Conservation (phyloP, 1,284 basidiomycete genomes). For the Puccinia sorghi region DNA sequence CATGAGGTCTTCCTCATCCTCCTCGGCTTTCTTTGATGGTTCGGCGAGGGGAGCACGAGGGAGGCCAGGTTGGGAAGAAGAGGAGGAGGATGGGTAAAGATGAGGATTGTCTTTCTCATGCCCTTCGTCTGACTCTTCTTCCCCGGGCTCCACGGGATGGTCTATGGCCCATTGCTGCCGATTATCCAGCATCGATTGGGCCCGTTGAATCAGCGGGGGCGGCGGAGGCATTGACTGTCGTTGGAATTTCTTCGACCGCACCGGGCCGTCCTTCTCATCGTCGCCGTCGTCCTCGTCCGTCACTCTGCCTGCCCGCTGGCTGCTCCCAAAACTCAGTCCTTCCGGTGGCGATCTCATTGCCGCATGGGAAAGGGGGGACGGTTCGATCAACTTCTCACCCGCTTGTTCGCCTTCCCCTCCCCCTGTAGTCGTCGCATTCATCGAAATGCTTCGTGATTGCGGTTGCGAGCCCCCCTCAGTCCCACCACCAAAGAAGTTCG, state of each 20-base stretch:
- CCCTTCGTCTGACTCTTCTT: slow-evolving; percentile 63
- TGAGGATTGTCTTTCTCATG: neutral
- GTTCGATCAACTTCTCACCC: slow-evolving; percentile 3
- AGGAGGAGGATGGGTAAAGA: neutral
- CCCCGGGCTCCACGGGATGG: slow-evolving; percentile 79
- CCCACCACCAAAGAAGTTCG: slow-evolving; percentile 53
- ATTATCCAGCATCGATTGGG: slow-evolving; percentile 80
- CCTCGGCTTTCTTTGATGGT: slow-evolving; percentile 56
- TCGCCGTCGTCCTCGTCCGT: slow-evolving; percentile 49
- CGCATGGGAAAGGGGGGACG: slow-evolving; percentile 54
- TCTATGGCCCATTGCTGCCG: slow-evolving; percentile 90
- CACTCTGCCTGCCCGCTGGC: neutral
- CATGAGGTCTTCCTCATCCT: slow-evolving; percentile 72
- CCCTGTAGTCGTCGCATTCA: slow-evolving; percentile 43
- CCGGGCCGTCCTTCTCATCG: neutral
- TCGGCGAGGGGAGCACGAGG: too few species aligned
- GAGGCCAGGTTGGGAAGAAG: neutral
- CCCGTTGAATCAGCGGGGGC: slow-evolving; percentile 68
- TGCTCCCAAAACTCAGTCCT: slow-evolving; percentile 57
- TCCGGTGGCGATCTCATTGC: slow-evolving; percentile 58
- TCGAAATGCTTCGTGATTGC: neutral
- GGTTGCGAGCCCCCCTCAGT: slow-evolving; percentile 1
- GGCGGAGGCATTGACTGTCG: slow-evolving; percentile 61
- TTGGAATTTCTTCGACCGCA: slow-evolving; percentile 61
- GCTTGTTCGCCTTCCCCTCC: slow-evolving; percentile 17